These are phyloP conservation scores for Wickerhamiella australiensis DNA, from an alignment of 805 yeast genomes.

Conservation along the genomic window DNA sequence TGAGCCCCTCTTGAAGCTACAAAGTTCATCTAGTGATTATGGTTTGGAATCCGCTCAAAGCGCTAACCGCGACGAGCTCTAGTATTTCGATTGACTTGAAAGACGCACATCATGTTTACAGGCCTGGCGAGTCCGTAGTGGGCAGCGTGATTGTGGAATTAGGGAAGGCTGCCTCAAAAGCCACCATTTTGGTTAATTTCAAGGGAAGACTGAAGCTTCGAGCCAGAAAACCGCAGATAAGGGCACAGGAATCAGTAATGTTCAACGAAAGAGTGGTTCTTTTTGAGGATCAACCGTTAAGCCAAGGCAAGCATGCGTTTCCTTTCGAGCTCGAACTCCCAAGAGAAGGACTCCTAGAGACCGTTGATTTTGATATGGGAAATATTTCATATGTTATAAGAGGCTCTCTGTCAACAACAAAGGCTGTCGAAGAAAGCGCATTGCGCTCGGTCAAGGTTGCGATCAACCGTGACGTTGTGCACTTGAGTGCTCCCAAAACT, in stretches of 20 bases:
- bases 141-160: conserved; percentile 28
- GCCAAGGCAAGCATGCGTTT: conserved; percentile 67
- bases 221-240: background rate
- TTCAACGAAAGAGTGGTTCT: conserved; percentile 16
- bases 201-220: conserved; percentile 22
- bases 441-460: conserved; percentile 30
- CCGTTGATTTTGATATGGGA: conserved; percentile 78
- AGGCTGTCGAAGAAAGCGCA: background rate
- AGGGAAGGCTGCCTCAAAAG: conserved; percentile 21
- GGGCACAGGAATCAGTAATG: background rate
- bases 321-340: conserved; percentile 82
- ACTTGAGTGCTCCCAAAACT: conserved; percentile 53
- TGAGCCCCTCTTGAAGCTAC: background rate
- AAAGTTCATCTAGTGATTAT: background rate
- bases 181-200: conserved; percentile 20
- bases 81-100: conserved; percentile 53
- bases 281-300: conserved; percentile 14
- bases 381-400: conserved; percentile 54
- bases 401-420: conserved; percentile 29
- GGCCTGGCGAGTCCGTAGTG: conserved; percentile 56
- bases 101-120: conserved; percentile 62
- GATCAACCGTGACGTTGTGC: conserved; percentile 63
- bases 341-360: conserved; percentile 53
- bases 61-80: background rate
- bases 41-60: conserved; percentile 9